Evolutionary conservation across 1,284 basidiomycete species (phyloP).

Genomic region (Pascua guehoae): DNA sequence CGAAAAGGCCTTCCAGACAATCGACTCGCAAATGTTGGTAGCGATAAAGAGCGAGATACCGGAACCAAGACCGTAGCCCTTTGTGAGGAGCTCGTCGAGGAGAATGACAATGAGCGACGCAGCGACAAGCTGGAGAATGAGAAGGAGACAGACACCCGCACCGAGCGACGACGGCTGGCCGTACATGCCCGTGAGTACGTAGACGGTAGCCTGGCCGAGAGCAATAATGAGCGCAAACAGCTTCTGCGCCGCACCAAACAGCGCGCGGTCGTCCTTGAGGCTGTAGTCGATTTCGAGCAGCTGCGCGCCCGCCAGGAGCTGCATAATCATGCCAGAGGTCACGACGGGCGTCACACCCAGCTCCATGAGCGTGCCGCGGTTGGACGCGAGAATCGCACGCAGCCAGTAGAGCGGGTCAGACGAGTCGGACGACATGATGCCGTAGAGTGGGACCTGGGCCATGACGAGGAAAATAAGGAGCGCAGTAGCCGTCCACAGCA

Average conservation of each 20-base stretch:
- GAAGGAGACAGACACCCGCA: constrained; percentile 88
- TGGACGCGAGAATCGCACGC: constrained; percentile 97
- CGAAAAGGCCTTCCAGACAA: constrained; percentile 99
- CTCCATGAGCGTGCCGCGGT: constrained; percentile 98
- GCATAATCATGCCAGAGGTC: constrained; percentile 99
- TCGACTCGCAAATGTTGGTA: constrained; percentile 98
- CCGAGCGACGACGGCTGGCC: constrained; percentile 91
- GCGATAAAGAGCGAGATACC: constrained; percentile 99
- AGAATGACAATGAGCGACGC: constrained; percentile 96
- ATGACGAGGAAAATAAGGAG: constrained; percentile 97
- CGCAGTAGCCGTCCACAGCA: constrained; percentile 94
- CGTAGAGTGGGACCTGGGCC: constrained; percentile 93
- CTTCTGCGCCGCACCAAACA: constrained; percentile 97
- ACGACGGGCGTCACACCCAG: constrained; percentile 97
- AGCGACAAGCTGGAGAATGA: constrained; percentile 92
- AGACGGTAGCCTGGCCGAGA: constrained; percentile 94
- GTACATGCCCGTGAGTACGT: constrained; percentile 95
- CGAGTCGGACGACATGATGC: constrained; percentile 97
- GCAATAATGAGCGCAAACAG: constrained; percentile 95
- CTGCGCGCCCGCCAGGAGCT: constrained; percentile 94
- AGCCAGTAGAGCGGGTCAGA: constrained; percentile 99
- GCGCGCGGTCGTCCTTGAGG: constrained; percentile 92
- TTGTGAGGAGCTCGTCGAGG: constrained; percentile 96
- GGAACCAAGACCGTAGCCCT: constrained; percentile 96
- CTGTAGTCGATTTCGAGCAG: constrained; percentile 96